Percentiles rank a stretch among this genome's conserved stretches.
phyloP scores from a whole-genome alignment of 768 basidiomycete species.

The Naematelia aurantialba region DNA sequence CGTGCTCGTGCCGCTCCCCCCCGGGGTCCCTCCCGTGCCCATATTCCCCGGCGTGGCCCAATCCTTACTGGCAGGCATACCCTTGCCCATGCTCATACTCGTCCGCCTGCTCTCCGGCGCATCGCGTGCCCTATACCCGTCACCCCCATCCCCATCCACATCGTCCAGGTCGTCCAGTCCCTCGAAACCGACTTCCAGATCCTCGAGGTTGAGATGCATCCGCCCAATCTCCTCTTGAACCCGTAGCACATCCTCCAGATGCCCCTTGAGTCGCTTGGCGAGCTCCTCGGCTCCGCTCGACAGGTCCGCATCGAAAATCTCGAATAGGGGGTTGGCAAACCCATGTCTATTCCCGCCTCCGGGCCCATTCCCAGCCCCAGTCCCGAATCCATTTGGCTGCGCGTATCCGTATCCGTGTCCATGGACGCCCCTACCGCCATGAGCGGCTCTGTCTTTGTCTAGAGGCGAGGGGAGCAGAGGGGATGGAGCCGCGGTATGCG shows the following conservation, averaged over 20 bases:
- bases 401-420: no score
- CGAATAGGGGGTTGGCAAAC: slow-evolving; percentile 38
- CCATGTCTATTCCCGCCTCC: no score
- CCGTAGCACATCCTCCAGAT: slow-evolving; percentile 37
- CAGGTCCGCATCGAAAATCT: slow-evolving; percentile 40
- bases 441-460: neutral
- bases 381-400: no score
- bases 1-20: no score
- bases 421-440: no score
- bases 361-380: no score
- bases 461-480: neutral
- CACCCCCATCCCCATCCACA: neutral
- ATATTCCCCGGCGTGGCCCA: neutral
- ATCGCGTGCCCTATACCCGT: no score
- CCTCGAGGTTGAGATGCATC: slow-evolving; percentile 38
- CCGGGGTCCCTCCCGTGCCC: no score
- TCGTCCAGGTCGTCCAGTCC: slow-evolving; percentile 10
- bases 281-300: slow-evolving; percentile 23
- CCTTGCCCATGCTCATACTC: no score
- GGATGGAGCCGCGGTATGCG: neutral
- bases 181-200: slow-evolving; percentile 7
- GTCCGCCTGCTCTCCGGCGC: neutral
- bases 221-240: slow-evolving; percentile 39
- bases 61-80: no score
- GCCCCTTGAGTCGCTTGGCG: slow-evolving; percentile 27